These are phyloP conservation scores for Flaveria trinervia DNA, from an alignment of 129 eudicot species.

Conservation along the genomic window DNA sequence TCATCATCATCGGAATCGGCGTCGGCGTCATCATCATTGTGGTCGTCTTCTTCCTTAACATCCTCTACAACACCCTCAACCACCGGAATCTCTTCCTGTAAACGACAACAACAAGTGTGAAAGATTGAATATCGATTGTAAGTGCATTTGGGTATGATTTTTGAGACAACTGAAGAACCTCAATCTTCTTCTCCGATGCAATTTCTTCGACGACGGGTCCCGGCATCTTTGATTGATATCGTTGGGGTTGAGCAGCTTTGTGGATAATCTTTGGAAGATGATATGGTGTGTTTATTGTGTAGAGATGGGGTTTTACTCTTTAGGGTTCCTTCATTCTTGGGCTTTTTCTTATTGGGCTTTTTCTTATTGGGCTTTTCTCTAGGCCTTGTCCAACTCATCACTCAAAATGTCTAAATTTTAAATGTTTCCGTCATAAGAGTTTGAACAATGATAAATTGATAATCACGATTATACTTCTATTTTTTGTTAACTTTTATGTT, in stretches of 20 bases:
- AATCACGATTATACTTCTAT: too few species aligned
- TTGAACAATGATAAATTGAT: too few species aligned
- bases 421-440: too few species aligned
- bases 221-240: slow-evolving; percentile 51
- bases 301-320: slow-evolving; percentile 25
- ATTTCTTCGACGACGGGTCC: slow-evolving; percentile 70
- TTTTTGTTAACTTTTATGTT: too few species aligned
- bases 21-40: slow-evolving; percentile 57
- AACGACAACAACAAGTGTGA: not conserved
- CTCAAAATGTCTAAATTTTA: too few species aligned
- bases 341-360: slow-evolving; percentile 12
- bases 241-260: slow-evolving; percentile 10
- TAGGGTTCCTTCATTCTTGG: slow-evolving; percentile 46
- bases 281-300: not conserved
- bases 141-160: not conserved
- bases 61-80: slow-evolving; percentile 90
- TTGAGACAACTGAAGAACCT: slow-evolving; percentile 11
- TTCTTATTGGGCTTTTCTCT: not conserved
- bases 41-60: slow-evolving; percentile 85
- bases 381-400: not conserved
- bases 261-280: slow-evolving; percentile 21
- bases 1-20: slow-evolving; percentile 53
- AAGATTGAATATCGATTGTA: not conserved
- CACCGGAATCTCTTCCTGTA: slow-evolving; percentile 52
- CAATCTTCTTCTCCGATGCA: slow-evolving; percentile 46